phyloP scores from a whole-genome alignment of 139 green algal species.

The Asterochloris sp. region DNA sequence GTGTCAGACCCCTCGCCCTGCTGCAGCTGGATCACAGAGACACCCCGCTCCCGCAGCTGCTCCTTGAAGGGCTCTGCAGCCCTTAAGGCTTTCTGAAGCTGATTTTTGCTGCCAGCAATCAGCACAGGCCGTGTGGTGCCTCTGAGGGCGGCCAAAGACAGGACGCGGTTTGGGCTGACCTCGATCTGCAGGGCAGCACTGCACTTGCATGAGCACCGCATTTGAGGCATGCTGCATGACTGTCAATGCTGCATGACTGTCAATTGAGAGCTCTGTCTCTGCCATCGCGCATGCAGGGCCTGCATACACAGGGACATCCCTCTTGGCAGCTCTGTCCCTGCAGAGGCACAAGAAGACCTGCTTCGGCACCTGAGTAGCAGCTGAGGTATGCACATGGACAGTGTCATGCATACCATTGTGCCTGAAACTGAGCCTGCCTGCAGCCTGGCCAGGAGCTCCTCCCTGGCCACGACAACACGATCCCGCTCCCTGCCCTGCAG shows the following conservation, averaged over 20 bases:
- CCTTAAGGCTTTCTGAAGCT: slow-evolving; percentile 52
- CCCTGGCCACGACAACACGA: slow-evolving; percentile 49
- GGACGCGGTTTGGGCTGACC: slow-evolving; percentile 40
- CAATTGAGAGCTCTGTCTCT: not conserved
- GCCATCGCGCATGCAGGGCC: not conserved
- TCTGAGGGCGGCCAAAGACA: slow-evolving; percentile 77
- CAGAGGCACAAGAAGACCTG: no score
- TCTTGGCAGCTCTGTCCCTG: no score
- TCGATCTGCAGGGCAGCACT: slow-evolving; percentile 46
- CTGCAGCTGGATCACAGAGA: slow-evolving; percentile 51
- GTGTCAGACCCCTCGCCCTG: slow-evolving; percentile 43
- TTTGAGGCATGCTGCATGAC: no score
- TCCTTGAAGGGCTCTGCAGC: slow-evolving; percentile 44
- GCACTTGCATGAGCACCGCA: no score
- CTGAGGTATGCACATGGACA: no score
- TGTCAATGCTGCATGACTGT: not conserved
- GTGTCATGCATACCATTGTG: no score
- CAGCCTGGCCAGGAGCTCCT: slow-evolving; percentile 78
- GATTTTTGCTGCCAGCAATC: slow-evolving; percentile 59
- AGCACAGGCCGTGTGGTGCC: slow-evolving; percentile 74
- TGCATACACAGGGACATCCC: no score
- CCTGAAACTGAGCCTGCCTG: slow-evolving; percentile 42
- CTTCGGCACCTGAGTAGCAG: no score
- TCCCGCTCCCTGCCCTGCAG: slow-evolving; percentile 43
- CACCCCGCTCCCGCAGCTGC: slow-evolving; percentile 67